Base-by-base conservation (phyloP, 176 grass and related monocot species). In the Oryza australiensis region DNA sequence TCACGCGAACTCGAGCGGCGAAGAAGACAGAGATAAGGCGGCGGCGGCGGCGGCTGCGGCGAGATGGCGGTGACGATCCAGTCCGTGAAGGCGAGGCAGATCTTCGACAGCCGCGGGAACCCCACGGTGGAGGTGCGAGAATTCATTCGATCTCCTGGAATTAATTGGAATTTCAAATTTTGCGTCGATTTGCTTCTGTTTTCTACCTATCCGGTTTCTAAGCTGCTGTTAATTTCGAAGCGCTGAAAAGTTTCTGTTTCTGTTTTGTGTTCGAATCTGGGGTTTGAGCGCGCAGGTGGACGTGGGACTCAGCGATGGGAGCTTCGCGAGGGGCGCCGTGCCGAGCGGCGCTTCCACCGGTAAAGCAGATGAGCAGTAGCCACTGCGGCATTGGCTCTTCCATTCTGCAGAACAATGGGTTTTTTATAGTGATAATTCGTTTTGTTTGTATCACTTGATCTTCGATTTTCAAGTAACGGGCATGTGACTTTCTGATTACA, bases 101-200 rank as follows among this genome's bases (percentile, higher is more conserved):
- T 97, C 92, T 92, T 97, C 65, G 94, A 97, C 84, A 97, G 94
- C 92, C 94, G 94, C 62, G 94, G 94, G 45, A 97, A 94, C 74
- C 92, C 88, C 76, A 94, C 88, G 26, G 92, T 94, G 51, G 83
- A 89, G 82, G 87, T 88, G 59, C 41, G 27, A 26, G 26, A 12
- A 35, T 26, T 62, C 10, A 18, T 57, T 6, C 18, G 53, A 23
- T 23, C 7, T 0, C n/a, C 0, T 23, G 60, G 57, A 6, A 34
- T 11, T 18, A 6, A 34, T 11, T 18, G 14, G 9, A 33, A 14
- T 18, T 67, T 68, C 18, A 4, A 2, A 16, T 29, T 40, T 43
- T 24, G 4, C 24, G 7, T 35, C 23, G 5, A 49, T 51, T 68
- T 14, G 1, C 2, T n/a, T 68, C 24, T 49, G 45, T 18, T 15